Base-by-base conservation (phyloP, 768 basidiomycete genomes). In the Leucocoprinus birnbaumii region DNA sequence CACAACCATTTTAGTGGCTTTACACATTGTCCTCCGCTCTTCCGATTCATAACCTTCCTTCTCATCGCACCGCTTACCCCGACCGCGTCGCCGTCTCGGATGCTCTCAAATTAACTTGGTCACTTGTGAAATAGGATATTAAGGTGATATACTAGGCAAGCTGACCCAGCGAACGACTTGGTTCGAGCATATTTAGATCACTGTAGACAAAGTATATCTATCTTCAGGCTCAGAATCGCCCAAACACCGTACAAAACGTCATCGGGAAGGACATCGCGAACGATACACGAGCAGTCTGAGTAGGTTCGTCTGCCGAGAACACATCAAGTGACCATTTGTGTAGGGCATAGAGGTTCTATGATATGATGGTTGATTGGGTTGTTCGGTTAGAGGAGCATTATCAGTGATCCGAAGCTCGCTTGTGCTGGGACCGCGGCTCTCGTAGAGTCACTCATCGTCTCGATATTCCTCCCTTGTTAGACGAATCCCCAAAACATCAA, bases 51-150 rank as follows among this genome's bases (percentile, higher is more conserved):
- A 3, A 41, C 2, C 6, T 16, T 25, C 45, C 19, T 40, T 31
- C 31, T 11, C 11, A 47, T 38, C 42, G 40, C 34, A 24, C 26
- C 51, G 37, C 34, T 51, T 53, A 16, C 47, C 53, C 31, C 27
- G 44, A 13, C 16, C 41, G 44, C 51, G 62, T 31, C 59, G 41
- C 24, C 58, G 55, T 57, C 18, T 55, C 19, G 49, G 49, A 41
- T 37, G 27, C 46, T 40, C 40, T 55, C 27, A 58, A 57, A 48
- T 45, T 46, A 24, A 14, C 44, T 53, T 22, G 16, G 8, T 5
- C 34, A 18, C 22, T 35, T 37, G 34, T 26, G 22, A 46, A 35
- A 38, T 46, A 46, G 52, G 18, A 24, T 47, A 53, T 38, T 46
- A 38, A 38, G 44, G 35, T 46, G 24, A 24, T 18, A 8, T n/a